Evolutionary conservation across 1,284 basidiomycete genomes (phyloP).

Genomic region (Microbotryum violaceum): DNA sequence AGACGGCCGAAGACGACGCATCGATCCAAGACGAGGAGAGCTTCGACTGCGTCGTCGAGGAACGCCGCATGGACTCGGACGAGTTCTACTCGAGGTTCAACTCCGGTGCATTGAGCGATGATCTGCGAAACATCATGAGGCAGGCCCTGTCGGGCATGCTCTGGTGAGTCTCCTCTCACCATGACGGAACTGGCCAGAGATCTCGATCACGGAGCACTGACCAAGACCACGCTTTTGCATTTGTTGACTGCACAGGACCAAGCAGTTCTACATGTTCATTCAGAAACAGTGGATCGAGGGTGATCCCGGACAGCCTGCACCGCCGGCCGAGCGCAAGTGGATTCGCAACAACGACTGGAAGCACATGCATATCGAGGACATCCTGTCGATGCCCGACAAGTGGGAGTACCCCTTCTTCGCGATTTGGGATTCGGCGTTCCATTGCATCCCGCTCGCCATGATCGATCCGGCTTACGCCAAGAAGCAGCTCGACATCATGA

Average conservation of each 20-base stretch:
- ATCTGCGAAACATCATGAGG: slow-evolving; percentile 90
- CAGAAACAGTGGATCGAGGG: slow-evolving; percentile 94
- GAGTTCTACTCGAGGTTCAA: slow-evolving; percentile 85
- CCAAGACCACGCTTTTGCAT: neutral
- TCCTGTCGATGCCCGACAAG: slow-evolving; percentile 98
- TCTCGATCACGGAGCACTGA: neutral
- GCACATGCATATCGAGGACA: slow-evolving; percentile 89
- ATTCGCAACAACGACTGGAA: slow-evolving; percentile 89
- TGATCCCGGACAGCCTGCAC: slow-evolving; percentile 87
- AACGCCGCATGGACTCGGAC: slow-evolving; percentile 81
- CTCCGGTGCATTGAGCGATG: slow-evolving; percentile 75
- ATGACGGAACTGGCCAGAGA: neutral
- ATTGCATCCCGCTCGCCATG: slow-evolving; percentile 92
- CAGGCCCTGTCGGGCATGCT: slow-evolving; percentile 98
- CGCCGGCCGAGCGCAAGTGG: slow-evolving; percentile 78
- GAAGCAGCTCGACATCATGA: slow-evolving; percentile 91
- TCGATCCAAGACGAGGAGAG: slow-evolving; percentile 77
- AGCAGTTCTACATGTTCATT: slow-evolving; percentile 93
- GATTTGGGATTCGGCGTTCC: slow-evolving; percentile 65
- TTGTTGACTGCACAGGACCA: slow-evolving; percentile 53
- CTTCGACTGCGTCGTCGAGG: slow-evolving; percentile 84
- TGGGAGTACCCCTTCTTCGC: slow-evolving; percentile 99
- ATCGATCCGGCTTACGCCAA: slow-evolving; percentile 93
- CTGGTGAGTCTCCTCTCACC: slow-evolving; percentile 51
- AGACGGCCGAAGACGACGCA: slow-evolving; percentile 62